phyloP scores from a whole-genome alignment of 768 basidiomycete genomes.

The Mycena epipterygia region DNA sequence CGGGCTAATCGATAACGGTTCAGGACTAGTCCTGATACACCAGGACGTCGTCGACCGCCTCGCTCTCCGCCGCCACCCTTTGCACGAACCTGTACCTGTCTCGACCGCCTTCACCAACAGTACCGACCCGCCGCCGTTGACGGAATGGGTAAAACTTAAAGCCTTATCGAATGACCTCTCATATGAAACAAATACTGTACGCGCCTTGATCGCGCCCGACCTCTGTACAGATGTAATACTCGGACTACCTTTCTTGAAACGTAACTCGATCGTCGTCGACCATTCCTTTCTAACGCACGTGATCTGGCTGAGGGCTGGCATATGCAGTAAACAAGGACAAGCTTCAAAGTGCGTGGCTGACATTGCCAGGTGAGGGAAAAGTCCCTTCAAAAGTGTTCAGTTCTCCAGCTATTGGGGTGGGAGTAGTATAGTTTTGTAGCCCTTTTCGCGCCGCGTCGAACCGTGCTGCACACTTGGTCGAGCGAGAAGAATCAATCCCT shows the following conservation, averaged over 20 bases:
- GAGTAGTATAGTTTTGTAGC: too few species aligned
- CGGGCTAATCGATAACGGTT: slow-evolving; percentile 46
- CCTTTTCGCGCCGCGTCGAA: too few species aligned
- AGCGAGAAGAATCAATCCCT: too few species aligned
- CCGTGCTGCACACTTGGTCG: too few species aligned
- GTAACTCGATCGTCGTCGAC: not conserved
- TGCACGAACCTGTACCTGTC: slow-evolving; percentile 21
- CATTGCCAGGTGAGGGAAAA: too few species aligned
- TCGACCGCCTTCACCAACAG: not conserved
- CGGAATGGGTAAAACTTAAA: not conserved
- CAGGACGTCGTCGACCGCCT: slow-evolving; percentile 37
- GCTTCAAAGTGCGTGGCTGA: too few species aligned
- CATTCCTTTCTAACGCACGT: not conserved
- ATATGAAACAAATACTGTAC: not conserved
- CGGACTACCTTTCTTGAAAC: not conserved
- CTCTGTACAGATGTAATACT: not conserved
- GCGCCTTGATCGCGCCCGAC: not conserved
- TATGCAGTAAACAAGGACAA: too few species aligned
- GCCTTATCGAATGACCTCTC: not conserved
- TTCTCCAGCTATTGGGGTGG: too few species aligned
- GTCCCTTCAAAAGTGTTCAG: too few species aligned
- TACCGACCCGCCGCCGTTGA: not conserved
- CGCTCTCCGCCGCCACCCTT: not conserved
- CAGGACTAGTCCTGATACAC: slow-evolving; percentile 48
- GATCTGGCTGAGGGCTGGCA: too few species aligned